Evolutionary conservation across 2,329 filamentous ascomycete species (phyloP).

Genomic region (Zymoseptoria brevis): DNA sequence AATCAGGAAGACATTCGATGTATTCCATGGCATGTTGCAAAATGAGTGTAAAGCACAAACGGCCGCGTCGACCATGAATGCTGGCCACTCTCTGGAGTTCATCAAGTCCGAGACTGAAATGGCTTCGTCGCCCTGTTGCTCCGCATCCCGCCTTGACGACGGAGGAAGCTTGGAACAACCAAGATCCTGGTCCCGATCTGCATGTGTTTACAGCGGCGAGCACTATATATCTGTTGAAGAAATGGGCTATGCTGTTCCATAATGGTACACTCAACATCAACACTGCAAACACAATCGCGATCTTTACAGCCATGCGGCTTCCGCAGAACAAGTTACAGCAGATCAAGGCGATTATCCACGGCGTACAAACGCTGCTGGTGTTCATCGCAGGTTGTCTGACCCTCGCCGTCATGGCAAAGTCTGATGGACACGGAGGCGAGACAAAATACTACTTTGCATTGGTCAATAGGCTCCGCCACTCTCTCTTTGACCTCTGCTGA

Average conservation of each 20-base stretch:
- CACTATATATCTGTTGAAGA: not conserved
- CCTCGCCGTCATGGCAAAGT: conserved; percentile 51
- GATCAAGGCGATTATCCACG: conserved; percentile 49
- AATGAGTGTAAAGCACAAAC: not conserved
- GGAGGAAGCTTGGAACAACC: not conserved
- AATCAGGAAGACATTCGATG: not conserved
- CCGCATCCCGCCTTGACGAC: not conserved
- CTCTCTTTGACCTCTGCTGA: not conserved
- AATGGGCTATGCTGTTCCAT: not conserved
- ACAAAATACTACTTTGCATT: conserved; percentile 51
- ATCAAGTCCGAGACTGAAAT: not conserved
- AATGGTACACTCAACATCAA: not conserved
- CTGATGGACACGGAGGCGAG: conserved; percentile 46
- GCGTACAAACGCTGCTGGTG: conserved; percentile 47
- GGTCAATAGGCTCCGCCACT: conserved; percentile 29
- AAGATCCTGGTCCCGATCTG: not conserved
- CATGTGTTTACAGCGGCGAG: not conserved
- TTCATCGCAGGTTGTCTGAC: conserved; percentile 52
- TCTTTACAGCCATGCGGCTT: conserved; percentile 32
- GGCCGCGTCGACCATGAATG: not conserved
- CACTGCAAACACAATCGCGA: not conserved
- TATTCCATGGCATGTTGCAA: not conserved
- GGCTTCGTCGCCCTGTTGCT: not conserved
- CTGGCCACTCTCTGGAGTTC: no score
- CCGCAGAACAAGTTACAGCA: conserved; percentile 43